phyloP scores from a whole-genome alignment of 495 filamentous ascomycete genomes.

The Hypoxylon trugodes region DNA sequence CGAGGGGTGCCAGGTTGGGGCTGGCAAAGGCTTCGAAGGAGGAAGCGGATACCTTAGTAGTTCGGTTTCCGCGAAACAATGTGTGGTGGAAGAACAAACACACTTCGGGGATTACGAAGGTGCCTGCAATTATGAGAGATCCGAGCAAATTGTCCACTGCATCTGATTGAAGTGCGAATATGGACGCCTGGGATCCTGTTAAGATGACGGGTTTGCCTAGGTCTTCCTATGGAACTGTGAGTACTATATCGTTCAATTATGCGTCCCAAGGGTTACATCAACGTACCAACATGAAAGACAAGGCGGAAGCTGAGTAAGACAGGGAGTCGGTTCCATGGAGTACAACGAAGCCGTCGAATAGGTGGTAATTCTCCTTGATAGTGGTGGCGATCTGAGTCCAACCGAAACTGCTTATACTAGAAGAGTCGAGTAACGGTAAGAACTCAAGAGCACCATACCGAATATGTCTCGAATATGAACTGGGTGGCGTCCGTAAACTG shows the following conservation, averaged over 20 bases:
- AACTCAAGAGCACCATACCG: constrained; percentile 91
- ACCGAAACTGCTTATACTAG: constrained; percentile 82
- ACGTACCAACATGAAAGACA: constrained; percentile 85
- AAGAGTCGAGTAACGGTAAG: constrained; percentile 85
- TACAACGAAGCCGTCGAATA: constrained; percentile 94
- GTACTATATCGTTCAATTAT: not conserved
- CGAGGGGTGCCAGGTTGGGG: constrained; percentile 83
- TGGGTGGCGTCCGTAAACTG: constrained; percentile 81
- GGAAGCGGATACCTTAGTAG: constrained; percentile 87
- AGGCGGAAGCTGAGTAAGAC: constrained; percentile 88
- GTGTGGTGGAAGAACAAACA: constrained; percentile 95
- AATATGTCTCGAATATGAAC: constrained; percentile 81
- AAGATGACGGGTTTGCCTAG: constrained; percentile 92
- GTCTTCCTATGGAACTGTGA: constrained; percentile 58
- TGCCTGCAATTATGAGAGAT: constrained; percentile 91
- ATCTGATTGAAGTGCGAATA: constrained; percentile 91
- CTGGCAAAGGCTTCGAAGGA: constrained; percentile 88
- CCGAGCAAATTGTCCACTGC: constrained; percentile 96
- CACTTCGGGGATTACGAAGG: constrained; percentile 96
- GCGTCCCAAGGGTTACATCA: not conserved
- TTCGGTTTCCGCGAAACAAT: constrained; percentile 89
- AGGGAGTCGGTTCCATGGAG: constrained; percentile 97
- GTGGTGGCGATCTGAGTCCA: constrained; percentile 86
- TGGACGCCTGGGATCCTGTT: constrained; percentile 91
- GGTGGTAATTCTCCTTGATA: constrained; percentile 79